Base-by-base conservation (phyloP, 129 eudicot genomes). In the Gnaphalium uliginosum region DNA sequence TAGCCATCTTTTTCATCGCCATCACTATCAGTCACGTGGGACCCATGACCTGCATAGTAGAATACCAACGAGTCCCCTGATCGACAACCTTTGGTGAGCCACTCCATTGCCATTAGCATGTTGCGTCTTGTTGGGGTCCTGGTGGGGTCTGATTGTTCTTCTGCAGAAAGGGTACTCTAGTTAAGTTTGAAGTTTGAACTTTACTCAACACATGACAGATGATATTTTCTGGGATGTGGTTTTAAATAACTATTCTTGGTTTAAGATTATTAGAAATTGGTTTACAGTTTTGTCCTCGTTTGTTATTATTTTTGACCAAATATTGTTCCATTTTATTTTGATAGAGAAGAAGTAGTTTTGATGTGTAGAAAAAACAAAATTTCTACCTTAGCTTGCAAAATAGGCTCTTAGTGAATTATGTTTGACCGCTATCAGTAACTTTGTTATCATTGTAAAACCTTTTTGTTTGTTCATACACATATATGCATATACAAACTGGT, bases 41-140 rank as follows among this genome's bases (percentile, higher is more conserved):
- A 76, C 18, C 86, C 97, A 78, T 85, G 92, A 37, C 95, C 95
- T 3, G 97, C 78, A 75, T 88, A 91, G 83, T 88, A 86, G 76
- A 91, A 88, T 86, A 91, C 88, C 85, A 91, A 76, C 1, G 97
- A 91, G 73, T 91, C 97, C 59, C 97, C 97, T 13, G 85, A n/a
- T 64, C 56, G 87, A 71, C 92, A 83, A 43, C 85, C 89, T 57
- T 81, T 81, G 29, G 83, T 80, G 23, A 88, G 90, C 95, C 92
- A 86, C 27, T 79, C 74, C 62, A 91, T 26, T 43, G 92, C 90
- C 62, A 17, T 70, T 58, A 35, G 22, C 51, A 88, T 91, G 79
- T 88, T 88, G 14, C 17, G 30, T 86, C 83, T 86, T 4, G 90
- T 91, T 61, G 97, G 97, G 46, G 71, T 72, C 75, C 75, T 70